Evolutionary conservation across 805 yeast genomes (phyloP), one percentile per base, ranked within the genome.

Genomic region (Grigorovia jiainica): DNA sequence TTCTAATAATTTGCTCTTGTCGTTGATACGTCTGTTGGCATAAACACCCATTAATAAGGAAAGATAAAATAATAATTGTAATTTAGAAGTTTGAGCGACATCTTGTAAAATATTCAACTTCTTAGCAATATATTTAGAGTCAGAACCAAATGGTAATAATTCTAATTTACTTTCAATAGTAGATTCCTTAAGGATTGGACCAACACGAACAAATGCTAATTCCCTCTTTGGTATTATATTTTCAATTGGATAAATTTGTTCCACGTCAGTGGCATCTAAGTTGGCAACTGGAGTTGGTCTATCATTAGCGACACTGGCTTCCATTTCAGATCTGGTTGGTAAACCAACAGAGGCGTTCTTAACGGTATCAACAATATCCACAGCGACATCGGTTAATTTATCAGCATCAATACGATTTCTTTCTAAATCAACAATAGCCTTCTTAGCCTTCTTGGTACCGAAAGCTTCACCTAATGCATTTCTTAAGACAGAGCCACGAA

Each of bases 401-500:
- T 78, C 94, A 2, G 95, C 74, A 59, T 92, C 97, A 56, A 92
- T 79, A 53, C 83, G 73, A 65, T 92, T 92, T 61, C 82, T 78
- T 55, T 81, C 92, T 54, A 78, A 64, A 58, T 82, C 90, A 40
- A 75, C 67, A 55, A 92, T 83, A 29, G 95, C 95, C 53, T 86
- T 82, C 68, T 87, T 90, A 47, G 97, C 97, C 67, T 79, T 89
- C 67, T 85, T 89, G 44, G 98, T 90, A 72, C 98, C 98, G 54
- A 92, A 92, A 3, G 92, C 94, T 64, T 87, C 90, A 57, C 98
- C 98, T 57, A 92, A 72, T 2, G 86, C 82, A 43, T 76, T 84
- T 60, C 97, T 76, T 64, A 85, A 86, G 15, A 70, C 66, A 44
- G 73, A 67, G 52, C 56, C 54, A 45, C 69, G 63, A 5, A 67